Conservation (phyloP, 352 stramenopile genomes). For the Phytophthora ohioensis region DNA sequence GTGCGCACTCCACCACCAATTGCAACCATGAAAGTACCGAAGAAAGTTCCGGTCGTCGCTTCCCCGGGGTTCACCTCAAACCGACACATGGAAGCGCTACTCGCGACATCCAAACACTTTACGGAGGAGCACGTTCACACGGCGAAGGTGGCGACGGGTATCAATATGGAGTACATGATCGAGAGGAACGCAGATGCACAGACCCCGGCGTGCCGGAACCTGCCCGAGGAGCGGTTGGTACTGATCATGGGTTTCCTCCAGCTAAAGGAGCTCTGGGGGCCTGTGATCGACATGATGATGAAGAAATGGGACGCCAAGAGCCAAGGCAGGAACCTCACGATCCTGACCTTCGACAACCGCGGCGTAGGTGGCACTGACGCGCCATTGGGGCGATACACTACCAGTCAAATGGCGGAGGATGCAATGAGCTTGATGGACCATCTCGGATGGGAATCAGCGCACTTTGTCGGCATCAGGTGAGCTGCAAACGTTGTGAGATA, state of each 20-base stretch:
- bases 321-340: constrained; percentile 36
- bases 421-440: constrained; percentile 48
- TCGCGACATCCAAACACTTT: constrained; percentile 41
- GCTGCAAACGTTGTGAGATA: constrained; percentile 4
- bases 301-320: constrained; percentile 41
- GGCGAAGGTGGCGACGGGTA: constrained; percentile 42
- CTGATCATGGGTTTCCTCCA: constrained; percentile 60
- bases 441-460: constrained; percentile 44
- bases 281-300: constrained; percentile 50
- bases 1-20: constrained; percentile 1
- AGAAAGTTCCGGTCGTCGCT: constrained; percentile 29
- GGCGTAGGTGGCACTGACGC: constrained; percentile 48
- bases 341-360: constrained; percentile 61
- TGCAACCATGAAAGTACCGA: constrained; percentile 23
- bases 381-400: constrained; percentile 52
- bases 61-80: constrained; percentile 33
- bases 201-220: constrained; percentile 18
- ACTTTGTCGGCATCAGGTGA: constrained; percentile 55
- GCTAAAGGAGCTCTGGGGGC: constrained; percentile 52
- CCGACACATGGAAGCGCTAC: constrained; percentile 41
- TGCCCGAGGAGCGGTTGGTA: constrained; percentile 40
- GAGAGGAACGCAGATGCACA: constrained; percentile 25
- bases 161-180: constrained; percentile 53
- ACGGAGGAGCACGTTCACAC: constrained; percentile 29
- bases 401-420: constrained; percentile 53